phyloP scores from a whole-genome alignment of 2,329 filamentous ascomycete genomes.

The Epicoccum sorghinum region DNA sequence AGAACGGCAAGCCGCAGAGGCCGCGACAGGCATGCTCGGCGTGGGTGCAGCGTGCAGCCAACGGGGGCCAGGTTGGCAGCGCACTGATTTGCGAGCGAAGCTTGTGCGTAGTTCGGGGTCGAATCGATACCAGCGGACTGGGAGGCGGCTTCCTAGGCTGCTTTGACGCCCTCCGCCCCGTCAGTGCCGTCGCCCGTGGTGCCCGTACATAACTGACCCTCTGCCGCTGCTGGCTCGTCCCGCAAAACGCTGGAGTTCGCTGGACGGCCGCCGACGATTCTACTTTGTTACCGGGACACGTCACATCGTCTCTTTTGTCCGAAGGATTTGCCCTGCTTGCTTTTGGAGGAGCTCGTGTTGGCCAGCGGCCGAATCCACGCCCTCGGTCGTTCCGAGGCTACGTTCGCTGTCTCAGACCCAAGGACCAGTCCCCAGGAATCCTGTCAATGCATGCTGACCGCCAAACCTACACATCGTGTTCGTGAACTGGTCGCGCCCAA shows the following conservation, averaged over 20 bases:
- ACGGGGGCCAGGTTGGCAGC: conserved; percentile 14
- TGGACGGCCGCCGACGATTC: conserved; percentile 11
- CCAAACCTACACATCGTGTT: conserved; percentile 30
- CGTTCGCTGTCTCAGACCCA: conserved; percentile 37
- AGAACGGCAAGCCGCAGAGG: neutral
- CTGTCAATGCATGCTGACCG: conserved; percentile 14
- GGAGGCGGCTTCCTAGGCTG: conserved; percentile 29
- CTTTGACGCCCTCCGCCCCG: conserved; percentile 8
- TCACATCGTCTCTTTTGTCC: neutral
- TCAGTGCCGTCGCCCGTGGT: conserved; percentile 1
- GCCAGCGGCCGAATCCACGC: conserved; percentile 21
- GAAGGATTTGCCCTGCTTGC: neutral
- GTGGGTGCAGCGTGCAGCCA: conserved; percentile 6
- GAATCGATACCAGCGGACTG: conserved; percentile 35
- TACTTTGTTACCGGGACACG: neutral
- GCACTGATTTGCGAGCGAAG: conserved; percentile 28
- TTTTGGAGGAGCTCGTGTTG: conserved; percentile 12
- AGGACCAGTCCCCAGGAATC: conserved; percentile 29
- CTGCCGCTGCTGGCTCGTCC: conserved; percentile 19
- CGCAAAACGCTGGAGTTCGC: conserved; percentile 18
- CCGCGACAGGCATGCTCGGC: conserved; percentile 11
- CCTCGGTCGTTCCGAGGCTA: conserved; percentile 33
- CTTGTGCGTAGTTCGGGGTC: conserved; percentile 36
- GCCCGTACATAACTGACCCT: conserved; percentile 32
- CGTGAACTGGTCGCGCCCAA: conserved; percentile 22